Conservation (phyloP, 164 flowering plant species). For the Buxus sempervirens region DNA sequence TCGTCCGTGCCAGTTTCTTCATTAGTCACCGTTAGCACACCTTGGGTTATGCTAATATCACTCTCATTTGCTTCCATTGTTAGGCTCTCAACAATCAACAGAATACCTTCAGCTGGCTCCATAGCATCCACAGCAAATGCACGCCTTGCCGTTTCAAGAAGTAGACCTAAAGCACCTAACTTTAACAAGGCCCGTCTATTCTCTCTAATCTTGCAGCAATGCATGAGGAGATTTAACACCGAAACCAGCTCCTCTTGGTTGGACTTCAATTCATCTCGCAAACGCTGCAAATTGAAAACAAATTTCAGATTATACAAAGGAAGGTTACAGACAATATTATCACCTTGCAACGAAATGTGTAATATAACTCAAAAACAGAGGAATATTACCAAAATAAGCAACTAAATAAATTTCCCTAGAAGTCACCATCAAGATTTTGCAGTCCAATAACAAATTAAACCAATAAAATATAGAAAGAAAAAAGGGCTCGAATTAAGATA, state of each 20-base stretch:
- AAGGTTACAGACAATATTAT: background rate
- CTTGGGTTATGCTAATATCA: constrained; percentile 71
- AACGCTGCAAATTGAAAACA: constrained; percentile 36
- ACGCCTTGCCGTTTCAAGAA: constrained; percentile 95
- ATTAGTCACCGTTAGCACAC: constrained; percentile 67
- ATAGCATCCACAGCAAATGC: constrained; percentile 98
- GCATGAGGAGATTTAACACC: constrained; percentile 88
- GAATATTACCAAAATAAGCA: background rate
- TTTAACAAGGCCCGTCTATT: constrained; percentile 76
- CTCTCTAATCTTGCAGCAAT: constrained; percentile 95
- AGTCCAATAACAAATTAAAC: background rate
- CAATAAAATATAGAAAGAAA: background rate
- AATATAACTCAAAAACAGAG: background rate
- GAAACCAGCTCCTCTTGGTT: constrained; percentile 88
- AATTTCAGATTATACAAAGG: background rate
- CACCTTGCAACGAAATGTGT: background rate
- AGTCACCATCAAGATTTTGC: background rate
- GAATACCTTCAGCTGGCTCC: constrained; percentile 99
- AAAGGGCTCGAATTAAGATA: background rate
- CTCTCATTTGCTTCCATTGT: constrained; percentile 96
- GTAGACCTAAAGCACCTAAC: constrained; percentile 78
- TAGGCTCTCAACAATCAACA: constrained; percentile 91
- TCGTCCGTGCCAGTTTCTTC: constrained; percentile 85
- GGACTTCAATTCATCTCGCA: constrained; percentile 77
- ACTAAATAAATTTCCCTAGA: background rate